Conservation (phyloP, 164 flowering plant genomes). For the Tetracentron sinense region DNA sequence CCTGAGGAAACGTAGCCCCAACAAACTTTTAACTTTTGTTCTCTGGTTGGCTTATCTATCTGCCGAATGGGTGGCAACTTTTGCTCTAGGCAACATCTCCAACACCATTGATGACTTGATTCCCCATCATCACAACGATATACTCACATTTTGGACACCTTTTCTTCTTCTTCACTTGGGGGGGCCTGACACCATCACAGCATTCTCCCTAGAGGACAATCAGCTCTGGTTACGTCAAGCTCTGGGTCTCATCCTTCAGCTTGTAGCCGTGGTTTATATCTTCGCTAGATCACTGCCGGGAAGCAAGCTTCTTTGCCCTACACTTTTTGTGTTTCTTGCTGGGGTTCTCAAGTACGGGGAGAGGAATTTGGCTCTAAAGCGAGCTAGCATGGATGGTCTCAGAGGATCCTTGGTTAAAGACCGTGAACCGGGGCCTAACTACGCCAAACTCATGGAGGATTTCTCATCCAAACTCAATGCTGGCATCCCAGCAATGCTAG, state of each 20-base stretch:
- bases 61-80: slow-evolving; percentile 15
- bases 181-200: slow-evolving; percentile 30
- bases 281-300: neutral
- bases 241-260: slow-evolving; percentile 6
- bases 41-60: slow-evolving; percentile 23
- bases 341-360: slow-evolving; percentile 25
- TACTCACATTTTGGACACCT: slow-evolving; percentile 23
- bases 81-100: slow-evolving; percentile 16
- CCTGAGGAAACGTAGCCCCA: slow-evolving; percentile 3
- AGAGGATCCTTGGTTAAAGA: slow-evolving; percentile 4
- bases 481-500: slow-evolving; percentile 4
- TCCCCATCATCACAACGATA: neutral
- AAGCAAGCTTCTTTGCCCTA: neutral
- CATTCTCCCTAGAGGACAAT: slow-evolving; percentile 29
- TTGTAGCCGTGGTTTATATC: neutral
- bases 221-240: slow-evolving; percentile 26
- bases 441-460: slow-evolving; percentile 20
- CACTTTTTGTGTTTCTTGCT: slow-evolving; percentile 9
- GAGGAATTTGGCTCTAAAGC: slow-evolving; percentile 19
- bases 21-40: neutral
- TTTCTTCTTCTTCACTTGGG: slow-evolving; percentile 30
- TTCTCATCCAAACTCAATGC: slow-evolving; percentile 12
- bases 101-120: neutral
- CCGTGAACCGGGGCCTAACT: slow-evolving; percentile 23
- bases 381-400: slow-evolving; percentile 15